A percentile compares a stretch with the other conserved stretches of the same genome.
These are phyloP conservation scores for Plasmodium coatneyi DNA, from an alignment of 169 alveolate genomes.

Conservation along the genomic window DNA sequence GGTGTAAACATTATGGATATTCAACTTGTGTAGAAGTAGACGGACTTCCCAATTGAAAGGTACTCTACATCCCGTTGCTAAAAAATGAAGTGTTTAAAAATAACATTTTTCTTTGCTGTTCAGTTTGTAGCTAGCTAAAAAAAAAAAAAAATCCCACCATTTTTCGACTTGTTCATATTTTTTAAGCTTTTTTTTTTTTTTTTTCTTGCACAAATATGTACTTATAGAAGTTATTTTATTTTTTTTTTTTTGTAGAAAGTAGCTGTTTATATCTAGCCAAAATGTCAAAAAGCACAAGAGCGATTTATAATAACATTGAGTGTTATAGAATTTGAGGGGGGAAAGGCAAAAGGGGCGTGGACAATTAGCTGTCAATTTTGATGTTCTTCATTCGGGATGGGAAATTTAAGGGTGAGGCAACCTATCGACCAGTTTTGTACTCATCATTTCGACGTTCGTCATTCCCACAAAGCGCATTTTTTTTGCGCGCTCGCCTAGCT, in stretches of 20 bases:
- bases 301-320: neutral
- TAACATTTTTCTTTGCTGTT: neutral
- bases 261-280: conserved; percentile 17
- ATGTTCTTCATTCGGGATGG: neutral
- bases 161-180: neutral
- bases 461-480: neutral
- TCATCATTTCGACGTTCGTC: neutral
- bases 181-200: neutral
- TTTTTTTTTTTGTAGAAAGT: conserved; percentile 1
- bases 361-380: neutral
- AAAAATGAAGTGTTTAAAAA: neutral
- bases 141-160: neutral
- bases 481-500: neutral
- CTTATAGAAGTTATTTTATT: neutral
- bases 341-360: neutral
- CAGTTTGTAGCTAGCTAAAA: neutral
- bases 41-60: neutral
- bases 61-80: neutral
- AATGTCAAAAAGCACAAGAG: neutral
- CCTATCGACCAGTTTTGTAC: neutral
- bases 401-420: neutral
- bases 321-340: neutral
- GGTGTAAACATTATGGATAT: neutral
- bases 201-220: neutral
- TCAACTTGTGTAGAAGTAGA: neutral